Evolutionary conservation across 768 basidiomycete species (phyloP), one percentile per base, ranked within the genome.

Genomic region (Hypholoma fasciculare): DNA sequence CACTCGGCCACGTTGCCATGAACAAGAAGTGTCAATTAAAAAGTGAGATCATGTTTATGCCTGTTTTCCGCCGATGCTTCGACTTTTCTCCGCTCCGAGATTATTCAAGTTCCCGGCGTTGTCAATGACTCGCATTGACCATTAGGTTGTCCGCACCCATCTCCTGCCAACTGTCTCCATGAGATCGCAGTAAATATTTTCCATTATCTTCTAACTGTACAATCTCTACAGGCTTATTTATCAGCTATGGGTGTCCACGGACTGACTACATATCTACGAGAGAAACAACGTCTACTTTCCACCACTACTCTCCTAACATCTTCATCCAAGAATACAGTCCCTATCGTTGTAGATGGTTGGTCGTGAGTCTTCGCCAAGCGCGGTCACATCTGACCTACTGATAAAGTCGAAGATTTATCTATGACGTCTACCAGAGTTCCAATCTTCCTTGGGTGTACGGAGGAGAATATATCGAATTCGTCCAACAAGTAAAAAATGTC

Each of bases 381-480:
- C 6, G 30, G 30, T 34, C 9, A 59, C 57, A 40, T 37, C 48
- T 51, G 61, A 56, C 48, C 54, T 5, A 40, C 65, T 44, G 58
- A 58, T 50, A 54, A 30, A 46, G 49, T 52, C 56, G 34, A 60
- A 94, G 92, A 38, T 91, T 94, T 72, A 89, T 94, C 59, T 93
- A 87, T 67, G 79, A 83, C 61, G 57, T 93, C 19, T 78, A 89
- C 59, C 72, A 79, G 27, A 76, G 78, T 54, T 85, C 86, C 2
- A 77, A 74, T 56, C 74, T 92, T 48, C 86, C 90, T 6, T 94
- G 92, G 92, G 89, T 90, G 0, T 94, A 91, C 65, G 92, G 92
- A 6, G 92, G 92, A 12, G 91, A 94, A 71, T 91, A 91, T 63
- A 66, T 70, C 1, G 78, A 78, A 53, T 88, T 91, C 60, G 69